Conservation (phyloP, 441 rosid genomes). For the Populus hybrid region DNA sequence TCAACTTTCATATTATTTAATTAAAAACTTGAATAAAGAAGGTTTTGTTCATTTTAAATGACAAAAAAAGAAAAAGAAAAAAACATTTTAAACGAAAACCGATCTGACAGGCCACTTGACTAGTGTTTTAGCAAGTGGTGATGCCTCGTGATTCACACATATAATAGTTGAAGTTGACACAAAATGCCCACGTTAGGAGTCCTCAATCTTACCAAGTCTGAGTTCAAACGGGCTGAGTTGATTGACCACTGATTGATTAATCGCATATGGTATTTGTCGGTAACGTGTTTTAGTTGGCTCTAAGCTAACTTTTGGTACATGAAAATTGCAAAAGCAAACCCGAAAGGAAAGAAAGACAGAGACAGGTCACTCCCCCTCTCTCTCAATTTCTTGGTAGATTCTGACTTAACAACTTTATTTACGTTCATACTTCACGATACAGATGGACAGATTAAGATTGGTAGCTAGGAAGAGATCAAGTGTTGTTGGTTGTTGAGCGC, state of each 20-base stretch:
- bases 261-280: not conserved
- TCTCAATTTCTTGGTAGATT: not conserved
- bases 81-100: too few species aligned
- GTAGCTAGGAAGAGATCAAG: not conserved
- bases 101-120: too few species aligned
- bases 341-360: not conserved
- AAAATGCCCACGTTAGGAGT: too few species aligned
- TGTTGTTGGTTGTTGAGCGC: not conserved
- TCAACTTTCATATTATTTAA: too few species aligned
- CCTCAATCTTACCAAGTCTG: not conserved
- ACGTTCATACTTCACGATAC: not conserved
- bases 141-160: too few species aligned
- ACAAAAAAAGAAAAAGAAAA: too few species aligned
- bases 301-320: not conserved
- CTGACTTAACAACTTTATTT: not conserved
- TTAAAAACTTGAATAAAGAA: too few species aligned
- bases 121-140: too few species aligned
- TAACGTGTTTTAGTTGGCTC: not conserved
- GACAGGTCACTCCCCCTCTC: not conserved
- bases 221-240: not conserved
- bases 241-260: too few species aligned
- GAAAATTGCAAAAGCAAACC: not conserved
- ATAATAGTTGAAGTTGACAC: too few species aligned
- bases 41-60: too few species aligned
- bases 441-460: not conserved